A percentile compares a stretch with the other conserved stretches of the same genome.
Conservation (phyloP, 2,329 filamentous ascomycete genomes). For the Neurospora crassa region DNA sequence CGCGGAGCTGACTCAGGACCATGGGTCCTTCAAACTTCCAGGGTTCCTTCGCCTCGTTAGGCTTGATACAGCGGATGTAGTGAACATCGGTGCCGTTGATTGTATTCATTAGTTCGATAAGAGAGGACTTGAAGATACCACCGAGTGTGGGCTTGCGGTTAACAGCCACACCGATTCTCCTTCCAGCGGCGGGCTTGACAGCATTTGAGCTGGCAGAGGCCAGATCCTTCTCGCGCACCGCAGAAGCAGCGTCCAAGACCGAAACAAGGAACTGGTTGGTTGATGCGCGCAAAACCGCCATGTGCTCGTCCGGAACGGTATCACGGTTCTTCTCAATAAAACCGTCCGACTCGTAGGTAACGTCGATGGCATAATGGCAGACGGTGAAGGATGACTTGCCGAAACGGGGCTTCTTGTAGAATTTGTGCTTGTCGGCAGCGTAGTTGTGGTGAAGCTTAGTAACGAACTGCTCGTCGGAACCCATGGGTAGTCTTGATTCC, state of each 20-base stretch:
- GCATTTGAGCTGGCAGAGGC: conserved; percentile 55
- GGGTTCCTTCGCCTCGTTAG: conserved; percentile 89
- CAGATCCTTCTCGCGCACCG: conserved; percentile 81
- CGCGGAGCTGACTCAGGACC: conserved; percentile 93
- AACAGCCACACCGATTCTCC: conserved; percentile 83
- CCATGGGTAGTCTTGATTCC: conserved; percentile 93
- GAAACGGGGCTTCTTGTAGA: conserved; percentile 97
- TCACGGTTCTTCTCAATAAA: conserved; percentile 99
- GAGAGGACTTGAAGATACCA: conserved; percentile 95
- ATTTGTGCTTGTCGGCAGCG: conserved; percentile 79
- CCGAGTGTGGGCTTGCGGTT: conserved; percentile 95
- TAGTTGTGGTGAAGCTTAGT: conserved; percentile 95
- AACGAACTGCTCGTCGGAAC: conserved; percentile 92
- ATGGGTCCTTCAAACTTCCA: conserved; percentile 99
- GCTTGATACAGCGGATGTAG: conserved; percentile 98
- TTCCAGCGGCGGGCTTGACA: conserved; percentile 71
- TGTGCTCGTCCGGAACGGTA: conserved; percentile 95
- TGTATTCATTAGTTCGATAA: conserved; percentile 96
- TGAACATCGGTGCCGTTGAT: conserved; percentile 98
- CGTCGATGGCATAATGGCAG: conserved; percentile 95
- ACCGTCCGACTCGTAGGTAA: conserved; percentile 96
- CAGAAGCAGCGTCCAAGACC: conserved; percentile 75
- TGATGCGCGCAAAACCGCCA: conserved; percentile 81
- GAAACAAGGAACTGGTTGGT: conserved; percentile 76
- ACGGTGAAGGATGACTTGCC: conserved; percentile 97